These are phyloP conservation scores for Macadamia tetraphylla DNA, from an alignment of 164 flowering plant genomes.

Conservation along the genomic window DNA sequence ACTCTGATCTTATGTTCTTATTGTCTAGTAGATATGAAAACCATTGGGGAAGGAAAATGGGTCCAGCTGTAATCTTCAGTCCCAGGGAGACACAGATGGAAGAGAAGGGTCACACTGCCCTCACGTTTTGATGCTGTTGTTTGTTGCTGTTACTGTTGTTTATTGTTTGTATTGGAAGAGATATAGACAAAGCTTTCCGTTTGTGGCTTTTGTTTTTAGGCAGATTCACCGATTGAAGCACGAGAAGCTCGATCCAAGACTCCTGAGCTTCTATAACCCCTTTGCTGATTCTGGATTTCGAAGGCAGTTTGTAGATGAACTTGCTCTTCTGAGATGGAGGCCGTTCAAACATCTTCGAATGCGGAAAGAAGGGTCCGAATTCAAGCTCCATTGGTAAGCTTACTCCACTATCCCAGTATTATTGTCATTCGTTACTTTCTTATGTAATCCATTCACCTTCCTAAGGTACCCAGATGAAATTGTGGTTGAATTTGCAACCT, in stretches of 20 bases:
- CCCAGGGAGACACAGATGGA: constrained; percentile 1
- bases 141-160: constrained; percentile 5
- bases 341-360: constrained; percentile 43
- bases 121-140: not conserved
- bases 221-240: constrained; percentile 2
- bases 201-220: not conserved
- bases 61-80: constrained; percentile 14
- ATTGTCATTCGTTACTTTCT: not conserved
- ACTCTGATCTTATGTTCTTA: not conserved
- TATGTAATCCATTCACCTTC: not conserved
- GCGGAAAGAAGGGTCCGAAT: constrained; percentile 60
- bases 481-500: not conserved
- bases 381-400: constrained; percentile 80
- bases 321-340: constrained; percentile 36
- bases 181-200: constrained; percentile 10
- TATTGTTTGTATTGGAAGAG: constrained; percentile 24
- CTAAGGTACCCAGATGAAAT: not conserved
- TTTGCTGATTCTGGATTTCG: constrained; percentile 17
- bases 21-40: not conserved
- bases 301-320: not conserved
- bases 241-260: constrained; percentile 11
- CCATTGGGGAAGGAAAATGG: constrained; percentile 18
- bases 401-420: not conserved
- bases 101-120: not conserved
- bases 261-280: not conserved